phyloP scores from a whole-genome alignment of 768 basidiomycete genomes.

The Phlebiopsis gigantea region DNA sequence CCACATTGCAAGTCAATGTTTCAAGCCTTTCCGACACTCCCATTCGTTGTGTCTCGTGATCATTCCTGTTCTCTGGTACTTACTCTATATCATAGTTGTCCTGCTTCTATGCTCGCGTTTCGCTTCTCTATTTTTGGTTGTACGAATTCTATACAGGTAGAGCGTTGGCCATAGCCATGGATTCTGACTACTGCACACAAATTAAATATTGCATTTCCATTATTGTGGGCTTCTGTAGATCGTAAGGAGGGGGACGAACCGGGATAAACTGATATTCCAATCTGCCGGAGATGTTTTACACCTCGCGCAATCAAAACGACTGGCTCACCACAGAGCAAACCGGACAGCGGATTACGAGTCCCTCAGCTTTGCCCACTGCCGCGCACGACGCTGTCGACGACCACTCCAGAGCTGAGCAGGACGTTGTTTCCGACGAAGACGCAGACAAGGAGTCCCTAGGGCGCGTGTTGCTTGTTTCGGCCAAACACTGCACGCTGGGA shows the following conservation, averaged over 20 bases:
- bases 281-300: slow-evolving; percentile 7
- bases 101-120: slow-evolving; percentile 15
- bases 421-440: slow-evolving; percentile 2
- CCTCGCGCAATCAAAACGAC: not conserved
- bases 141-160: slow-evolving; percentile 21
- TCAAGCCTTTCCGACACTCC: slow-evolving; percentile 13
- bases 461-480: slow-evolving; percentile 9
- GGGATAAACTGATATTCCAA: not conserved
- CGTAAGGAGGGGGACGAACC: not conserved
- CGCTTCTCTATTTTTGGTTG: slow-evolving; percentile 17
- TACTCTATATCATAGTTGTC: slow-evolving; percentile 21
- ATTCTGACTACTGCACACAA: slow-evolving; percentile 5
- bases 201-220: too few species aligned
- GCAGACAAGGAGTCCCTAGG: not conserved
- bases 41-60: slow-evolving; percentile 5
- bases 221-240: too few species aligned
- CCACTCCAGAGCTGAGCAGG: not conserved
- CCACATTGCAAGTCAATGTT: slow-evolving; percentile 21
- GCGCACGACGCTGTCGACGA: not conserved
- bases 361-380: not conserved
- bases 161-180: slow-evolving; percentile 13
- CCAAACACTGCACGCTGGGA: slow-evolving; percentile 11
- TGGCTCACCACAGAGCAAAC: not conserved
- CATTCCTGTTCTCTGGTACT: slow-evolving; percentile 14
- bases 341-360: not conserved